These are phyloP conservation scores for Trichophyton simii DNA, from an alignment of 2,329 filamentous ascomycete species.

Conservation along the genomic window DNA sequence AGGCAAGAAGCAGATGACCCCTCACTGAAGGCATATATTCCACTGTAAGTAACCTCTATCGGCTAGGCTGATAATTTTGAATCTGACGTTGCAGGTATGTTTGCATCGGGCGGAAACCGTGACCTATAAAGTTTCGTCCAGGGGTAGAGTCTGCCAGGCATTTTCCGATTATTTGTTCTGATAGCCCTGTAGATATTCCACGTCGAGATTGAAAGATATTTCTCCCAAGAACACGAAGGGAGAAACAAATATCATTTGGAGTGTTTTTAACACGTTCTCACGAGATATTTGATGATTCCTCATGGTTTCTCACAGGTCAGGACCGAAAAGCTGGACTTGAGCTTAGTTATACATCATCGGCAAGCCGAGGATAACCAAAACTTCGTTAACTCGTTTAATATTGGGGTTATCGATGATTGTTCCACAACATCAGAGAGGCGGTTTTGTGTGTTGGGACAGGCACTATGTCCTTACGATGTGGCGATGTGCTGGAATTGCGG, in stretches of 20 bases:
- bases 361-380: background rate
- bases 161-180: background rate
- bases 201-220: background rate
- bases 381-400: background rate
- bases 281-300: background rate
- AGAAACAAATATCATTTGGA: background rate
- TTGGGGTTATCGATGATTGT: background rate
- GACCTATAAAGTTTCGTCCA: background rate
- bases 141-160: no score
- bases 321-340: no score
- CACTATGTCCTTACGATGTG: background rate
- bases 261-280: background rate
- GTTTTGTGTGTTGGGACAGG: background rate
- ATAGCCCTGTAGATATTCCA: background rate
- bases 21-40: slow-evolving; percentile 34
- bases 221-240: background rate
- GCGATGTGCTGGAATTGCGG: background rate
- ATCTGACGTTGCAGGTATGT: slow-evolving; percentile 28
- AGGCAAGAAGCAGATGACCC: slow-evolving; percentile 27
- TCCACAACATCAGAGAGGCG: background rate
- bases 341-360: background rate
- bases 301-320: no score
- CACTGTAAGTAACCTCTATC: slow-evolving; percentile 25
- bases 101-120: slow-evolving; percentile 31
- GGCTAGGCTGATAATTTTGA: background rate